These are phyloP conservation scores for Mucor circinelloides DNA, from an alignment of 371 early-diverging fungal species.

Conservation along the genomic window DNA sequence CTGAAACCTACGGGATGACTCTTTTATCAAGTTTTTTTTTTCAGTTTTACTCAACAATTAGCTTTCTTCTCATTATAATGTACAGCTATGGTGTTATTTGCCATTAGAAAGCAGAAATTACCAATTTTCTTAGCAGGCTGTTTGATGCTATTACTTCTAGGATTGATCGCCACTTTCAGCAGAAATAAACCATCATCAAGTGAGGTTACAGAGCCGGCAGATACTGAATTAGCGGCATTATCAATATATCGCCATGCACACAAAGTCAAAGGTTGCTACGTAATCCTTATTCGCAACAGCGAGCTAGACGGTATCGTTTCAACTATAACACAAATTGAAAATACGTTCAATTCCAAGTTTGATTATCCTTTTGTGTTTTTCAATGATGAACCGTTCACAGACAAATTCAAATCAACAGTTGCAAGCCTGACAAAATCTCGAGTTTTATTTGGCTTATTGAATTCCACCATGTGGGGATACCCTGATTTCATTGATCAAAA, in stretches of 20 bases:
- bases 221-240: not conserved
- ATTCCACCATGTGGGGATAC: constrained; percentile 76
- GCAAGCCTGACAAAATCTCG: constrained; percentile 48
- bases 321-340: constrained; percentile 78
- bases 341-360: constrained; percentile 81
- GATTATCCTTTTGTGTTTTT: constrained; percentile 89
- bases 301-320: constrained; percentile 72
- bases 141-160: not conserved
- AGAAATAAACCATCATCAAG: not conserved
- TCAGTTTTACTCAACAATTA: not conserved
- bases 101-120: not conserved
- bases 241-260: not conserved
- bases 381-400: constrained; percentile 79
- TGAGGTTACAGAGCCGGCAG: not conserved
- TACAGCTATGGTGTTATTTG: not conserved
- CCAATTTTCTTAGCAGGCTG: not conserved
- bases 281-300: constrained; percentile 72
- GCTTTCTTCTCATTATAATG: not conserved
- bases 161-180: not conserved
- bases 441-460: constrained; percentile 56
- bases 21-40: not conserved
- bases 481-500: constrained; percentile 80
- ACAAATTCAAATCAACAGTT: constrained; percentile 67
- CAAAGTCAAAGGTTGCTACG: constrained; percentile 48
- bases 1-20: not conserved